Conservation (phyloP, 2,329 filamentous ascomycete genomes). For the Colletotrichum sansevieriae region DNA sequence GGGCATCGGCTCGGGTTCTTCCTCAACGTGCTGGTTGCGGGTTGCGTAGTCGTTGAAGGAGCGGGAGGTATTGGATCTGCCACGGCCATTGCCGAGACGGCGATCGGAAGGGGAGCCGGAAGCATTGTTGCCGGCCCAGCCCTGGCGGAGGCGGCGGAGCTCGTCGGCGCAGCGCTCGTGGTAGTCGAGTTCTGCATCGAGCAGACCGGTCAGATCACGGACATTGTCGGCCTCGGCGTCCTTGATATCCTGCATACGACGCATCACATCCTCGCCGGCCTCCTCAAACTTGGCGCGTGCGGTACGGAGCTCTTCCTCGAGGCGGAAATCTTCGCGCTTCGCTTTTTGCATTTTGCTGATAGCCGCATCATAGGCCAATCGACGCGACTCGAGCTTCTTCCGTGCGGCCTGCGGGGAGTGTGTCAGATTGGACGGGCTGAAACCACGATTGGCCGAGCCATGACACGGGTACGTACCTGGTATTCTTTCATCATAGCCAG, state of each 20-base stretch:
- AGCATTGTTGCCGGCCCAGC: conserved; percentile 54
- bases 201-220: conserved; percentile 81
- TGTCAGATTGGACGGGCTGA: conserved; percentile 39
- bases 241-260: conserved; percentile 96
- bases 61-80: conserved; percentile 63
- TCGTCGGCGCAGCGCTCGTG: conserved; percentile 92
- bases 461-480: conserved; percentile 71
- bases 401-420: conserved; percentile 71
- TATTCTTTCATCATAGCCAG: conserved; percentile 98
- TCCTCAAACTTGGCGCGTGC: conserved; percentile 98
- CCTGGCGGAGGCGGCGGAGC: conserved; percentile 68
- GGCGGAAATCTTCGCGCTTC: conserved; percentile 91
- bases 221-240: conserved; percentile 89
- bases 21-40: conserved; percentile 51
- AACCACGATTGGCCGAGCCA: conserved; percentile 23
- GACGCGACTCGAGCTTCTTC: conserved; percentile 92
- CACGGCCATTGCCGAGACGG: conserved; percentile 48
- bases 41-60: conserved; percentile 53
- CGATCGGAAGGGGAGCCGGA: conserved; percentile 42
- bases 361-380: conserved; percentile 91
- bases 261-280: conserved; percentile 89
- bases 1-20: conserved; percentile 47
- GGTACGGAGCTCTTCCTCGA: conserved; percentile 91
- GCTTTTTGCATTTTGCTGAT: conserved; percentile 92
- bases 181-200: conserved; percentile 91